Percentiles rank a stretch among this genome's conserved stretches.
Evolutionary conservation across 495 filamentous ascomycete species (phyloP).

Genomic region (Daldinia grandis): DNA sequence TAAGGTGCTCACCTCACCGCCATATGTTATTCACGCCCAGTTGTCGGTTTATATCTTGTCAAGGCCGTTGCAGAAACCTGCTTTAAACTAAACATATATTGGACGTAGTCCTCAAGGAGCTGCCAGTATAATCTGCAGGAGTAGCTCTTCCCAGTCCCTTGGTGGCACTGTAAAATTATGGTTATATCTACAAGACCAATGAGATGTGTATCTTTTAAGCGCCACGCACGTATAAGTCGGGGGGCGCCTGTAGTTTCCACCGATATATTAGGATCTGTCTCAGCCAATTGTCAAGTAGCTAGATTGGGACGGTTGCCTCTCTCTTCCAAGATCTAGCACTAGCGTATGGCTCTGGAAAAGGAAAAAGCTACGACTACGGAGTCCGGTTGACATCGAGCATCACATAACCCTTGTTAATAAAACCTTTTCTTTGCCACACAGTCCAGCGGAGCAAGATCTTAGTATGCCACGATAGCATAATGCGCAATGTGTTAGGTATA

Average conservation of each 20-base stretch:
- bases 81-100: not conserved
- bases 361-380: not conserved
- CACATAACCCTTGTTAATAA: not conserved
- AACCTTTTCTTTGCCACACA: not conserved
- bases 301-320: not conserved
- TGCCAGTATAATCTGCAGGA: not conserved
- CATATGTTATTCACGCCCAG: not conserved
- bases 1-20: slow-evolving; percentile 22
- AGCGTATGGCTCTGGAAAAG: not conserved
- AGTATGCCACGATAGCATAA: not conserved
- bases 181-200: not conserved
- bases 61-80: not conserved
- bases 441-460: not conserved
- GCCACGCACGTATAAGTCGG: not conserved
- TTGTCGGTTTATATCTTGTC: not conserved
- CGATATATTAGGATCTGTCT: not conserved
- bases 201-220: not conserved
- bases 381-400: not conserved
- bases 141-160: not conserved
- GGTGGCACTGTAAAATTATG: not conserved
- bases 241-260: not conserved
- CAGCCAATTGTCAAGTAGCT: not conserved
- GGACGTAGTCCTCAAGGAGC: not conserved
- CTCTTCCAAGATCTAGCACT: not conserved
- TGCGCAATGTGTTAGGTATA: not conserved